Base-by-base conservation (phyloP, 2,329 filamentous ascomycete species). In the Anthostomella pinea region DNA sequence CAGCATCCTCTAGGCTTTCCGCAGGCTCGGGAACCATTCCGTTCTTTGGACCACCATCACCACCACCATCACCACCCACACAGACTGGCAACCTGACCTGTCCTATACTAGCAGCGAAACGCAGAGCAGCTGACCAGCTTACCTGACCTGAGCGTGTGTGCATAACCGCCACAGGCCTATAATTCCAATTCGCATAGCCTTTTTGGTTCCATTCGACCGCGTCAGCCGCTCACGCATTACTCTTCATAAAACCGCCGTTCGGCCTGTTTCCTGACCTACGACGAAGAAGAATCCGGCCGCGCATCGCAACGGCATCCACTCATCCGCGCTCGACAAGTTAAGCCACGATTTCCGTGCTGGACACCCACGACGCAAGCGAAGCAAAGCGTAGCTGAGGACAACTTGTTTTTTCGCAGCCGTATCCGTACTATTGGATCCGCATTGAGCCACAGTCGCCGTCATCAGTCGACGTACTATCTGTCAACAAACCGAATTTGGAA, bases 11-110 rank as follows among this genome's bases (percentile, higher is more conserved):
- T 39, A 51, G 46, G 48, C 41, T 51, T 56, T 54, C 52, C 54
- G 51, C 54, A 41, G 54, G 54, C 36, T 53, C 54, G 52, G 52
- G 46, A 53, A 41, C 48, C 41, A 39, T 28, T 42, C 32, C 41
- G 30, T 51, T 43, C 33, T 39, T 33, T 42, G 23, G 40, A 18
- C 31, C 26, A 36, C 29, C 33, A 34, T 35, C 37, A 30, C 28
- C 27, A 34, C 34, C 35, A 34, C 30, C 30, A 34, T 39, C 43
- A 31, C 39, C 45, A 44, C 40, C 35, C 38, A 21, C 28, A 39
- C 38, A 17, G 39, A 28, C 26, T 28, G 30, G 30, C 21, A 8
- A 23, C 11, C 21, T 37, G 37, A n/a, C n/a, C n/a, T n/a, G n/a
- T n/a, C n/a, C n/a, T n/a, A n/a, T n/a, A n/a, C n/a, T n/a, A n/a